Conservation (phyloP, 2,329 filamentous ascomycete genomes). For the Fonsecaea multimorphosa region DNA sequence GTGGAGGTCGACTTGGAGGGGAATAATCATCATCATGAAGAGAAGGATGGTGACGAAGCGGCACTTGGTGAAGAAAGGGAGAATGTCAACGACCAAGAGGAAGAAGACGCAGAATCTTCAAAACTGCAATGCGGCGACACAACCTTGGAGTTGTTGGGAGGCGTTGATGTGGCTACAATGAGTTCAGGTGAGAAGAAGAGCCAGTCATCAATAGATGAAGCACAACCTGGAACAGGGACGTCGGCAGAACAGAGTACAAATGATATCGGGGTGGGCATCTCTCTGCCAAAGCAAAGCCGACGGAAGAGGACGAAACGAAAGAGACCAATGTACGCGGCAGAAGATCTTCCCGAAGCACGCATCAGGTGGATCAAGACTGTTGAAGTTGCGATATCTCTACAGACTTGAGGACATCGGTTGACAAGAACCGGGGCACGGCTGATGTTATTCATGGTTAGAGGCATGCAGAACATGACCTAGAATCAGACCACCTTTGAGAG, state of each 20-base stretch:
- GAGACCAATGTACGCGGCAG: constrained; percentile 40
- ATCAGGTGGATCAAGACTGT: constrained; percentile 56
- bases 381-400: constrained; percentile 52
- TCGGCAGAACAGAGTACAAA: constrained; percentile 2
- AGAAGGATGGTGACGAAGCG: constrained; percentile 38
- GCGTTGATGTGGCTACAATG: constrained; percentile 15
- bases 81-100: constrained; percentile 32
- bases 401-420: constrained; percentile 30
- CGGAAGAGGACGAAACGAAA: constrained; percentile 40
- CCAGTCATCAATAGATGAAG: background rate
- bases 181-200: constrained; percentile 16
- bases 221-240: background rate
- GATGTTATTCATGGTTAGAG: background rate
- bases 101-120: constrained; percentile 23
- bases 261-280: constrained; percentile 29
- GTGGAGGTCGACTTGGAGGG: constrained; percentile 48
- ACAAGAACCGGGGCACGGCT: background rate
- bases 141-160: constrained; percentile 36
- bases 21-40: constrained; percentile 22
- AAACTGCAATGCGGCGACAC: constrained; percentile 36
- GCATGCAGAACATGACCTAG: background rate
- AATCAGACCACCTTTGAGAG: background rate
- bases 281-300: constrained; percentile 37
- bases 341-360: constrained; percentile 52
- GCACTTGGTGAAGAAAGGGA: constrained; percentile 33